Conservation (phyloP, 176 grass and related monocot genomes). For the Tillandsia leiboldiana region DNA sequence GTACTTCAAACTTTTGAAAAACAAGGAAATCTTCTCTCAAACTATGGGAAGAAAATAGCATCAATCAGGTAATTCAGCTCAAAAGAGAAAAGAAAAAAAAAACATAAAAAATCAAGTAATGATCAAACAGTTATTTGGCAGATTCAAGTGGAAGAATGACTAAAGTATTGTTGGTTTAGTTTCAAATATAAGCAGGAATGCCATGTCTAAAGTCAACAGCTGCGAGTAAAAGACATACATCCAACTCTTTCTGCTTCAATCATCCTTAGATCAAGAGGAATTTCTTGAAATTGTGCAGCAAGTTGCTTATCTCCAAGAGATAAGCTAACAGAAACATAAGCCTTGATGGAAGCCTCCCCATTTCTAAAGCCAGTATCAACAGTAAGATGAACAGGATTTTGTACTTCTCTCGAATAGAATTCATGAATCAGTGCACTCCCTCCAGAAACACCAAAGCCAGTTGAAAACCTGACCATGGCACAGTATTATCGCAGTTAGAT, state of each 20-base stretch:
- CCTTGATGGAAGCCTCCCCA: slow-evolving; percentile 77
- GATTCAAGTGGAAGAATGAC: background rate
- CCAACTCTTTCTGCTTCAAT: slow-evolving; percentile 75
- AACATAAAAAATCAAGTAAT: background rate
- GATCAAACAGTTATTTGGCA: background rate
- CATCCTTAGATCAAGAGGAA: slow-evolving; percentile 76
- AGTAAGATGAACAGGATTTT: slow-evolving; percentile 71
- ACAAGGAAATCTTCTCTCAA: background rate
- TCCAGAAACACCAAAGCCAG: slow-evolving; percentile 79
- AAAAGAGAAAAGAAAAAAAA: background rate
- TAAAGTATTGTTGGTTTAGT: background rate
- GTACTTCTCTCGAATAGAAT: slow-evolving; percentile 77
- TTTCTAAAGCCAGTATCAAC: slow-evolving; percentile 84
- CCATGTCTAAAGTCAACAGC: background rate
- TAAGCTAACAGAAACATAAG: slow-evolving; percentile 61
- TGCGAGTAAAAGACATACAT: slow-evolving; percentile 43
- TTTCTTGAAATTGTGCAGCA: slow-evolving; percentile 86
- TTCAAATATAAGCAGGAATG: too few relatives aligned
- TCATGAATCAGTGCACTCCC: slow-evolving; percentile 91
- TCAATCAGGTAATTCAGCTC: background rate
- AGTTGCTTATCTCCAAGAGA: slow-evolving; percentile 77
- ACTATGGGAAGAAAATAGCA: background rate
- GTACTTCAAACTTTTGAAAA: background rate
- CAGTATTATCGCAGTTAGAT: background rate
- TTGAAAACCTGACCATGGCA: slow-evolving; percentile 67